Percentiles rank a stretch among this genome's conserved stretches.
phyloP scores from a whole-genome alignment of 192 early-diverging fungal species.

The Entomortierella chlamydospora region DNA sequence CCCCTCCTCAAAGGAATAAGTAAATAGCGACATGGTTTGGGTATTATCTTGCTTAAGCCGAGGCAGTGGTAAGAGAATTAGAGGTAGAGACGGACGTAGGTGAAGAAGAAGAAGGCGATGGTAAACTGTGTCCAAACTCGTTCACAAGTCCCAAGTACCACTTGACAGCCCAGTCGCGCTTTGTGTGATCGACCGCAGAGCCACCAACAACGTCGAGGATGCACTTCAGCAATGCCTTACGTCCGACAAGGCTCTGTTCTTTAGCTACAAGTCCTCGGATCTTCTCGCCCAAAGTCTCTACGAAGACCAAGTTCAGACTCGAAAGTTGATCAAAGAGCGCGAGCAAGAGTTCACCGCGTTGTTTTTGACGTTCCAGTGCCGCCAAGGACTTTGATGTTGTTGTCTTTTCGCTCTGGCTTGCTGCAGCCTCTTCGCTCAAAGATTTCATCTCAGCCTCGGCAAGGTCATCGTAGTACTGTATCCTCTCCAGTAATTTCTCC shows the following conservation, averaged over 20 bases:
- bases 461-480: slow-evolving; percentile 42
- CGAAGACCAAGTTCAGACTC: slow-evolving; percentile 54
- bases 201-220: slow-evolving; percentile 50
- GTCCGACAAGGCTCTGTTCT: slow-evolving; percentile 23
- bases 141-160: slow-evolving; percentile 43
- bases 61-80: no score
- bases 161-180: slow-evolving; percentile 51
- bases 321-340: slow-evolving; percentile 55
- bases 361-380: slow-evolving; percentile 20
- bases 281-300: slow-evolving; percentile 48
- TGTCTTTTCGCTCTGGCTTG: no score
- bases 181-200: slow-evolving; percentile 41
- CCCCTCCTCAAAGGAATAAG: no score
- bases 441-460: slow-evolving; percentile 10
- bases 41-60: not conserved
- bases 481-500: slow-evolving; percentile 53
- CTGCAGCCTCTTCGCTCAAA: not conserved
- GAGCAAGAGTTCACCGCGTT: slow-evolving; percentile 46
- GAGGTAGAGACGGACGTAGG: no score
- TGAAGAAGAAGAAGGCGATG: not conserved
- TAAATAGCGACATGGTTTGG: no score
- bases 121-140: slow-evolving; percentile 20
- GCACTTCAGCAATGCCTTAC: slow-evolving; percentile 39
- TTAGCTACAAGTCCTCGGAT: slow-evolving; percentile 37
- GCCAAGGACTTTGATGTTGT: no score